A percentile compares a stretch with the other conserved stretches of the same genome.
These are phyloP conservation scores for Hyphopichia burtonii DNA, from an alignment of 1,139 yeast species.

Conservation along the genomic window DNA sequence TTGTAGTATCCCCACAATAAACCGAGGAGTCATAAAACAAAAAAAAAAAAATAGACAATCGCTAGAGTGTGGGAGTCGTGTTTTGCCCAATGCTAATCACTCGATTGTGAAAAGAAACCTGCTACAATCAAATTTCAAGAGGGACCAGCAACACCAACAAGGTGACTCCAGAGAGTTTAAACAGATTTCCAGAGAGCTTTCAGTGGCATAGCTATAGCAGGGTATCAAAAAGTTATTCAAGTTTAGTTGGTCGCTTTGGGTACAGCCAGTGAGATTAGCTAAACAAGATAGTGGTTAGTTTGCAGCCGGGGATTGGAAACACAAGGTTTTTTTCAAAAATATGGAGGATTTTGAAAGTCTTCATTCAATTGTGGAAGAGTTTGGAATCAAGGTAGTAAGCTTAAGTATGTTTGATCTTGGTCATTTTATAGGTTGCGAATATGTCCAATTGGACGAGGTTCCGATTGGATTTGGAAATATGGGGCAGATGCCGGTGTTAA, in stretches of 20 bases:
- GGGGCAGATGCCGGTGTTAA: not conserved
- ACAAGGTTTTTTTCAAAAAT: not conserved
- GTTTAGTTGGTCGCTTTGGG: too few relatives aligned
- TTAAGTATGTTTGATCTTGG: conserved; percentile 17
- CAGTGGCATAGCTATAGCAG: too few relatives aligned
- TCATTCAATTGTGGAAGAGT: conserved; percentile 17
- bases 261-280: too few relatives aligned
- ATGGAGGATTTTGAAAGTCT: conserved; percentile 24
- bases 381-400: conserved; percentile 16
- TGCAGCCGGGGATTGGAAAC: not conserved
- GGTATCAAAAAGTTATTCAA: too few relatives aligned
- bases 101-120: not conserved
- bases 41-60: not conserved
- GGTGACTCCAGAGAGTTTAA: too few relatives aligned
- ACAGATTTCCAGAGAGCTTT: too few relatives aligned
- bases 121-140: not conserved
- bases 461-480: not conserved
- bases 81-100: not conserved
- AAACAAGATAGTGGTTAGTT: not conserved
- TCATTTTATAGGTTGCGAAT: not conserved
- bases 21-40: not conserved
- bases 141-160: not conserved
- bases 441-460: not conserved
- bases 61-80: not conserved
- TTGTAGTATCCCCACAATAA: not conserved